Percentiles rank a stretch among this genome's conserved stretches.
Evolutionary conservation across 169 alveolate species (phyloP).

Genomic region (Cryptosporidium parvum): DNA sequence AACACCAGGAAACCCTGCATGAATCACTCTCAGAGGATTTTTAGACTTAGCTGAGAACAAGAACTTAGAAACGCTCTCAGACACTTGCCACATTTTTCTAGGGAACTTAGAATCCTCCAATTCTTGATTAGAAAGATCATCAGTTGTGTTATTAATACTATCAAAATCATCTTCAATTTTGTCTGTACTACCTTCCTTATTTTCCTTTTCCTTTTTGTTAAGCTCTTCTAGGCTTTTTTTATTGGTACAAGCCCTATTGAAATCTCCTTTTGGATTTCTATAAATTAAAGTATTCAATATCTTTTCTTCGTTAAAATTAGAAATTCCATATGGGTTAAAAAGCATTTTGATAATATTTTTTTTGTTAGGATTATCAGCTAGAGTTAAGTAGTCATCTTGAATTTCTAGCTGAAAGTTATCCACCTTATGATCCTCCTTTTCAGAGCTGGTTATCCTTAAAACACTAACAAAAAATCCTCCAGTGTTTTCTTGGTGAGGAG

Average conservation of each 20-base stretch:
- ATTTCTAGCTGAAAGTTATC: background rate
- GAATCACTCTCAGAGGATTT: slow-evolving; percentile 56
- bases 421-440: slow-evolving; percentile 49
- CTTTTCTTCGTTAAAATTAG: slow-evolving; percentile 10
- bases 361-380: slow-evolving; percentile 25
- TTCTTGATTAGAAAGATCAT: background rate
- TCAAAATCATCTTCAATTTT: background rate
- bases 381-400: slow-evolving; percentile 56
- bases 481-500: slow-evolving; percentile 93
- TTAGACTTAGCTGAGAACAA: slow-evolving; percentile 33
- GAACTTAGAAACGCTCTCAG: slow-evolving; percentile 20
- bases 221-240: slow-evolving; percentile 5
- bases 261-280: slow-evolving; percentile 75
- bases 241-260: slow-evolving; percentile 46
- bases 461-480: slow-evolving; percentile 92
- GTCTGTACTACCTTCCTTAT: background rate
- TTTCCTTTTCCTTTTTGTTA: background rate
- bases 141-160: background rate
- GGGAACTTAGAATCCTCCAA: slow-evolving; percentile 49
- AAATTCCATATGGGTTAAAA: slow-evolving; percentile 49
- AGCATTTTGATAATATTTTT: slow-evolving; percentile 34
- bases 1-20: slow-evolving; percentile 73
- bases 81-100: slow-evolving; percentile 71
- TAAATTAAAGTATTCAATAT: slow-evolving; percentile 29
- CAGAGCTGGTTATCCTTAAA: slow-evolving; percentile 76